Base-by-base conservation (phyloP, 306 rosid species). In the Sesbania bispinosa region DNA sequence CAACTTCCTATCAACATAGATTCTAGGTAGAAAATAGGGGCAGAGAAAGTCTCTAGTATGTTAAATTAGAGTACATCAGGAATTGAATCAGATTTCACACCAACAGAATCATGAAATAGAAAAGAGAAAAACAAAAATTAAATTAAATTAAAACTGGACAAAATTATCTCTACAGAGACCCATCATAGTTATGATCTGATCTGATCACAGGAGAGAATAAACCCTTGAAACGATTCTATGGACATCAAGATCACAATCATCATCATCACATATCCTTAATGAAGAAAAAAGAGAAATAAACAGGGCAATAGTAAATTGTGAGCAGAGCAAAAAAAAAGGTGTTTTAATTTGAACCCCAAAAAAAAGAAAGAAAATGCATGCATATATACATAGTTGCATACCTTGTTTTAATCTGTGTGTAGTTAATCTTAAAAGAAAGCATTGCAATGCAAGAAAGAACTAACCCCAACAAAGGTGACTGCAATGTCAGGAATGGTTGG, bases 401-500 rank as follows among this genome's bases (percentile, higher is more conserved):
- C 86, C 86, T 80, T 80, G 47, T 26, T 64, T n/a, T n/a, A n/a
- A n/a, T n/a, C n/a, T n/a, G n/a, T 19, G 13, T 32, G 42, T 24
- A 14, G 24, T 13, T 29, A 10, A 20, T 67, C 11, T 71, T 60
- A 21, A 42, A n/a, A 29, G 67, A 30, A 60, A 58, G 8, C 38
- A 29, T n/a, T n/a, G n/a, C 3, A 16, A 62, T 38, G 53, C 6
- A 69, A 66, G 68, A 52, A 77, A 58, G 61, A 10, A 20, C 27
- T 29, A 51, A 74, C 67, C 53, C 53, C 48, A 53, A 18, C 46
- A 68, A 47, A 42, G 69, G 71, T 11, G 29, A 54, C 29, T 39
- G 43, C 9, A 45, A 51, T 0, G 42, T 24, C 43, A 61, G 53
- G 8, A 73, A 72, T 26, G 78, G 75, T 30, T 39, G 69, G 72